Percentiles rank a stretch among this genome's conserved stretches.
Conservation (phyloP, 768 basidiomycete species). For the Serendipita vermifera region DNA sequence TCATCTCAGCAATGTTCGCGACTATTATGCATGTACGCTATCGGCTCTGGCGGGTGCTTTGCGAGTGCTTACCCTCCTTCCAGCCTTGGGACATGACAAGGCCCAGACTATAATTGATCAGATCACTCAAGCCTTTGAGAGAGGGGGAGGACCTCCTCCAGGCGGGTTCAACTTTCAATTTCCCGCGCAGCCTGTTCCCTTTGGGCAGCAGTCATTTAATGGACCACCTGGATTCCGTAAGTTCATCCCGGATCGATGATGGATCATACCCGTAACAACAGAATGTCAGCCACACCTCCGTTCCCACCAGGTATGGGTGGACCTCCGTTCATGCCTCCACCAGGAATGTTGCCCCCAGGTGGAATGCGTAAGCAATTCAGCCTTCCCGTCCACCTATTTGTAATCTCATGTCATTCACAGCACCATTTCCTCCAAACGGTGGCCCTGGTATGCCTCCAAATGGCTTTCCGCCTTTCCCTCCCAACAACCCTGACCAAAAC, state of each 20-base stretch:
- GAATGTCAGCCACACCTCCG: slow-evolving; percentile 21
- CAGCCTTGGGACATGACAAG: slow-evolving; percentile 65
- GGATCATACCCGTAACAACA: no score
- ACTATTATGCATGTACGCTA: slow-evolving; percentile 84
- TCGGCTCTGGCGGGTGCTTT: not conserved
- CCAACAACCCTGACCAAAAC: slow-evolving; percentile 20
- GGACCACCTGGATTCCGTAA: slow-evolving; percentile 8
- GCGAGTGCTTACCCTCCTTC: slow-evolving; percentile 3
- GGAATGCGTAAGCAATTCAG: slow-evolving; percentile 25
- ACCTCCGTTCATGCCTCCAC: slow-evolving; percentile 21
- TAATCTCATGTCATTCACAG: slow-evolving; percentile 25
- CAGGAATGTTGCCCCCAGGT: slow-evolving; percentile 30
- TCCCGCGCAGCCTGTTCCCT: not conserved
- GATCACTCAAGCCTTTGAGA: slow-evolving; percentile 88
- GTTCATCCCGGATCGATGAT: no score
- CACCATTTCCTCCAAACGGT: slow-evolving; percentile 39
- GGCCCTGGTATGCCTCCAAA: slow-evolving; percentile 23
- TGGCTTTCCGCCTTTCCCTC: slow-evolving; percentile 16
- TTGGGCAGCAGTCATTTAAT: not conserved
- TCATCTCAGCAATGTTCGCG: slow-evolving; percentile 89
- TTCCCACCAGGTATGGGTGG: slow-evolving; percentile 30
- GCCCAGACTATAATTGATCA: slow-evolving; percentile 98
- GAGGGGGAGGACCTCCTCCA: slow-evolving; percentile 68
- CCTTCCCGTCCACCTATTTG: not conserved
- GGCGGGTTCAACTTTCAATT: slow-evolving; percentile 27